Base-by-base conservation (phyloP, 257 asterid genomes). In the Penstemon eatonii region DNA sequence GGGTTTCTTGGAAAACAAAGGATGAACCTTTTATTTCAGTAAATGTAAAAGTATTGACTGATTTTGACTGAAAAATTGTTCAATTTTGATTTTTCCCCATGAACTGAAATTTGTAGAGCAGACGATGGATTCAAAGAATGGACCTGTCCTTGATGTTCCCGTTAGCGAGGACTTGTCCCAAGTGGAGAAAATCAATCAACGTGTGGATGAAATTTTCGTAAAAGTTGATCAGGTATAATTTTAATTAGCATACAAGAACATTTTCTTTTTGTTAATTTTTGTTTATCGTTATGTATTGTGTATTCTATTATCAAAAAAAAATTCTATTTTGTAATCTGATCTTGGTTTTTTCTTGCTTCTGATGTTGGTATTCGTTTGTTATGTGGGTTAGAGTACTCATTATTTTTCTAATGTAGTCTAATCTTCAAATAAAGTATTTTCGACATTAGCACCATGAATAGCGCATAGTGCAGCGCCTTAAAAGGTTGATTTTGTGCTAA, bases 201-300 rank as follows among this genome's bases (percentile, higher is more conserved):
- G 71, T 15, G 85, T 81, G 51, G 85, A 83, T 60, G 91, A 82
- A 58, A 66, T 84, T 57, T 78, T 57, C 38, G 8, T 44, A 46
- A 73, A 77, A 81, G 85, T 87, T 65, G 87, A 83, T 59, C 78
- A 84, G 89, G 95, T 83, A 55, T 59, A 65, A 54, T 36, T 42
- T 51, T 43, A 59, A 13, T 10, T 9, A 52, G 44, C 46, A 12
- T 60, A 2, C 9, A 37, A 13, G 46, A 57, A 8, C 52, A 9
- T n/a, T 47, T 50, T 56, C 33, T 2, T 25, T 25, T 25, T 25
- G 33, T 25, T 25, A 25, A 25, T 25, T 25, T 25, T 25, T 25
- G 42, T 74, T 61, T 70, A 47, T 9, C 4, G 43, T 33, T 41
- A 46, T 54, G 36, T 55, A 11, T 3, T 71, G 46, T 18, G 60